Conservation (phyloP, 805 yeast species). For the Schwanniomyces polymorphus region DNA sequence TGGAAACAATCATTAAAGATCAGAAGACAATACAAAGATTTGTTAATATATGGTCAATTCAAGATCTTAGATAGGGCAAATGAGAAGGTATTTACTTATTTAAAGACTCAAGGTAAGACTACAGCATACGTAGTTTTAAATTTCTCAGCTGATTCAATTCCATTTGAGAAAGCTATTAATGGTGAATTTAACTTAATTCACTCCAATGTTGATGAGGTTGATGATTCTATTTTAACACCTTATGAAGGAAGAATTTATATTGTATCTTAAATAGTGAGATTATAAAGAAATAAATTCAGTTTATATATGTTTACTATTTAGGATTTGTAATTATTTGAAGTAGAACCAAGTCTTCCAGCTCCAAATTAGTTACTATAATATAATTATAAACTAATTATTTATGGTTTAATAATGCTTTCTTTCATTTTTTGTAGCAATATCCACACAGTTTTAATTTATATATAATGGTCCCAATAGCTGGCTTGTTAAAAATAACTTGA, state of each 20-base stretch:
- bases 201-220: constrained; percentile 26
- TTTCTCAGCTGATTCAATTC: constrained; percentile 34
- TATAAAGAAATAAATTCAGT: too few species aligned
- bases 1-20: constrained; percentile 43
- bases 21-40: constrained; percentile 46
- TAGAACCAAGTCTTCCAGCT: too few species aligned
- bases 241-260: constrained; percentile 46
- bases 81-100: constrained; percentile 40
- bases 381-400: background rate
- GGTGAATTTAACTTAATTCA: constrained; percentile 30
- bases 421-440: too few species aligned
- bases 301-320: too few species aligned
- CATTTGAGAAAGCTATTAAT: constrained; percentile 26
- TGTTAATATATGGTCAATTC: constrained; percentile 47
- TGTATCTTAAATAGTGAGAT: background rate
- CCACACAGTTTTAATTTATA: too few species aligned
- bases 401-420: too few species aligned
- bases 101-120: constrained; percentile 33
- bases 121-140: constrained; percentile 43
- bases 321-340: too few species aligned
- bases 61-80: constrained; percentile 44
- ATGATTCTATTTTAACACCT: constrained; percentile 31
- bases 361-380: background rate
- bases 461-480: too few species aligned
- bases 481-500: too few species aligned